These are phyloP conservation scores for Panaeolus cyanescens DNA, from an alignment of 768 basidiomycete genomes.

Conservation along the genomic window DNA sequence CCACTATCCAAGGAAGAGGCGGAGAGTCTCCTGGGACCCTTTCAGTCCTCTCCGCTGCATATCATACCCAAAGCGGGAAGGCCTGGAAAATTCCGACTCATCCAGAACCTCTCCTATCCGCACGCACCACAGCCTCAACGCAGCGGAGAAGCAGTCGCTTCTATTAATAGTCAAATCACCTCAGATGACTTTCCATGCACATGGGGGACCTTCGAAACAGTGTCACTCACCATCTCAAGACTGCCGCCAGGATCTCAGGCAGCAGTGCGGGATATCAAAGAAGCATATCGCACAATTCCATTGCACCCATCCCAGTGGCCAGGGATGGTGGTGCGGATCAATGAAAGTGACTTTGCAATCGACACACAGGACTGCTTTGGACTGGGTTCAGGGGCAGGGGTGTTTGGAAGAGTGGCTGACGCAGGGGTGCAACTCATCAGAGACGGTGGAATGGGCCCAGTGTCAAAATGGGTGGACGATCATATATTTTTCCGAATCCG, in stretches of 20 bases:
- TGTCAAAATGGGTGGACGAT: conserved; percentile 34
- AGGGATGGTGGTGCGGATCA: conserved; percentile 27
- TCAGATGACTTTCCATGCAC: conserved; percentile 35
- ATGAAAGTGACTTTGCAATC: conserved; percentile 23
- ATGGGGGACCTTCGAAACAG: conserved; percentile 39
- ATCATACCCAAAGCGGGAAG: conserved; percentile 33
- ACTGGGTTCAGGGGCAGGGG: conserved; percentile 18
- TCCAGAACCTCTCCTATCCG: conserved; percentile 35
- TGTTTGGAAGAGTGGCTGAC: conserved; percentile 27
- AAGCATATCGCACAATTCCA: conserved; percentile 40
- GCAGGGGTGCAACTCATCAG: conserved; percentile 23
- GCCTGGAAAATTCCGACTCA: conserved; percentile 24
- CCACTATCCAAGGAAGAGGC: conserved; percentile 21
- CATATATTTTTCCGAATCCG: conserved; percentile 29
- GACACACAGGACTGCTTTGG: conserved; percentile 31
- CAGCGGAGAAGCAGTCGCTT: conserved; percentile 2
- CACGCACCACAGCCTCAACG: neutral
- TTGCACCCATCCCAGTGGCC: conserved; percentile 38
- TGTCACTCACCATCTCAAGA: conserved; percentile 24
- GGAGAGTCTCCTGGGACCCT: conserved; percentile 30
- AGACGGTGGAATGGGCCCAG: conserved; percentile 24
- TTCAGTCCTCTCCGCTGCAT: conserved; percentile 36
- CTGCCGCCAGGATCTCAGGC: conserved; percentile 40
- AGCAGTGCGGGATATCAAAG: conserved; percentile 33
- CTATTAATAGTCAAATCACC: conserved; percentile 30